phyloP scores from a whole-genome alignment of 306 rosid genomes.

The Sophora flavescens region DNA sequence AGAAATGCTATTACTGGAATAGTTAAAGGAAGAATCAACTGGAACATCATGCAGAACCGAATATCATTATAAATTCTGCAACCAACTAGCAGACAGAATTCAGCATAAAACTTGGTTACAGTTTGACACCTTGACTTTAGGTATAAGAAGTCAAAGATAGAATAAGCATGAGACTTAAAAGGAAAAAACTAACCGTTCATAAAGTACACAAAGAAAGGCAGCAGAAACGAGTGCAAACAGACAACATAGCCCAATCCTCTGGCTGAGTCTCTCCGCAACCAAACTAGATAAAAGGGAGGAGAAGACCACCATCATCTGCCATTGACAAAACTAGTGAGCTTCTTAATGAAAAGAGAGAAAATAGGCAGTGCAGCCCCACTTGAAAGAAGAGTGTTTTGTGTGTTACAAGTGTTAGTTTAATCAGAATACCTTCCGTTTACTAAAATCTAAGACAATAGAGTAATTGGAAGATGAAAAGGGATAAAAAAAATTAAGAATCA shows the following conservation, averaged over 20 bases:
- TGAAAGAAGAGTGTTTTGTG: constrained; percentile 6
- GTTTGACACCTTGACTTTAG: constrained; percentile 25
- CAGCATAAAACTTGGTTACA: constrained; percentile 47
- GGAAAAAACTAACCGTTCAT: constrained; percentile 56
- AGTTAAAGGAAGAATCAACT: constrained; percentile 61
- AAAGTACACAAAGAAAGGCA: constrained; percentile 54
- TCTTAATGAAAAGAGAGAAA: background rate
- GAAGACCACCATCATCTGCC: constrained; percentile 74
- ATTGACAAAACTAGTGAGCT: constrained; percentile 40
- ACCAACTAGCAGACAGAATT: constrained; percentile 55
- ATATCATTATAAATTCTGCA: constrained; percentile 65
- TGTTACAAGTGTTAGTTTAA: constrained; percentile 3
- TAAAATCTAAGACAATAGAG: constrained; percentile 6
- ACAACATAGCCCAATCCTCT: constrained; percentile 56
- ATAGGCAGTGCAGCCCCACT: background rate
- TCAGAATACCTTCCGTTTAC: constrained; percentile 1
- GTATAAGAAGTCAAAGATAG: constrained; percentile 25
- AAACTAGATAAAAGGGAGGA: constrained; percentile 69
- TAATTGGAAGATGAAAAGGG: constrained; percentile 13
- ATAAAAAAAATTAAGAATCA: constrained; percentile 30
- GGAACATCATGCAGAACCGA: constrained; percentile 66
- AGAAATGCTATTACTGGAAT: constrained; percentile 57
- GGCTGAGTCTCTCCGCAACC: constrained; percentile 66
- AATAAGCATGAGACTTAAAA: background rate
- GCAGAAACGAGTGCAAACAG: constrained; percentile 54